Evolutionary conservation across 257 asterid species (phyloP).

Genomic region (Petunia axillaris): DNA sequence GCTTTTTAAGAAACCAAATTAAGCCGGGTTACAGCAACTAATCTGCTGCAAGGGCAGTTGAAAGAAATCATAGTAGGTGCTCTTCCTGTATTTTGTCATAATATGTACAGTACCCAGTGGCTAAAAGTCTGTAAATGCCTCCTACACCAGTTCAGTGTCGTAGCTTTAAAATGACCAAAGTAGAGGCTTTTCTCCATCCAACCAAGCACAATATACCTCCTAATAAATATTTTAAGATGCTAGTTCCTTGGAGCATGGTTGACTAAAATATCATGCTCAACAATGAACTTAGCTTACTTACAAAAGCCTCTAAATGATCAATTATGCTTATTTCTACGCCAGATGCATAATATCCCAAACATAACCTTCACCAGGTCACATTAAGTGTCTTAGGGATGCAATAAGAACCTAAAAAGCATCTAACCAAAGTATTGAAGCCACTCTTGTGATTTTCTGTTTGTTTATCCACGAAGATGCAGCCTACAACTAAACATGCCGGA

Average conservation of each 20-base stretch:
- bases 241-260: neutral
- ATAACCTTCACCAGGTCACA: neutral
- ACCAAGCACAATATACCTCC: neutral
- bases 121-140: neutral
- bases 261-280: constrained; percentile 1
- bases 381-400: constrained; percentile 16
- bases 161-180: constrained; percentile 1
- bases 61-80: constrained; percentile 2
- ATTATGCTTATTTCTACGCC: neutral
- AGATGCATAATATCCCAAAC: constrained; percentile 10
- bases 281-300: neutral
- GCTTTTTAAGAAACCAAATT: constrained; percentile 14
- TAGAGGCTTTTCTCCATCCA: constrained; percentile 14
- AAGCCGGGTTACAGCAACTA: constrained; percentile 17
- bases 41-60: constrained; percentile 14
- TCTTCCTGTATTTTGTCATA: neutral
- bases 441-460: neutral
- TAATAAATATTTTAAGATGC: neutral
- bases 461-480: constrained; percentile 17
- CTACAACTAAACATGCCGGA: neutral
- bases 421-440: neutral
- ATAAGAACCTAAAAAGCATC: constrained; percentile 3
- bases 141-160: neutral
- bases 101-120: constrained; percentile 5
- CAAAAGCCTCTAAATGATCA: constrained; percentile 9